Evolutionary conservation across 2,329 filamentous ascomycete species (phyloP).

Genomic region (Colletotrichum godetiae): DNA sequence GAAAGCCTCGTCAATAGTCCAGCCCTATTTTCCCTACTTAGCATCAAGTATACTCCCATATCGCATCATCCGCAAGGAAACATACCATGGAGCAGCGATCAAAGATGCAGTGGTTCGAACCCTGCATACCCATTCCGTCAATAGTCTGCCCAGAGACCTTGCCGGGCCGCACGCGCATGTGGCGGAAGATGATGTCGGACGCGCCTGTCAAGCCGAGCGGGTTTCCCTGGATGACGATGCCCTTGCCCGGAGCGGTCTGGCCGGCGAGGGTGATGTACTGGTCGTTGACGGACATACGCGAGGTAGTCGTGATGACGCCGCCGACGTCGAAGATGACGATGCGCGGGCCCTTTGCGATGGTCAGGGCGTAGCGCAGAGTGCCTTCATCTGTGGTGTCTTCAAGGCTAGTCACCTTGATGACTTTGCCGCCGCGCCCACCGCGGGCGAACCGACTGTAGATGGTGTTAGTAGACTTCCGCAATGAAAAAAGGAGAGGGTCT

Average conservation of each 20-base stretch:
- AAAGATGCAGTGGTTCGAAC: conserved; percentile 48
- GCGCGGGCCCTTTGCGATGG: conserved; percentile 53
- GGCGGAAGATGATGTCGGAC: conserved; percentile 41
- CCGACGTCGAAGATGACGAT: conserved; percentile 60
- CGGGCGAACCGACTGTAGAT: conserved; percentile 42
- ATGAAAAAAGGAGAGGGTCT: rapidly evolving
- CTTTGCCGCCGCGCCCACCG: conserved; percentile 48
- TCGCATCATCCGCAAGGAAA: neutral
- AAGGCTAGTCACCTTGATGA: conserved; percentile 51
- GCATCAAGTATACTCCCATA: neutral
- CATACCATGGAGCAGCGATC: conserved; percentile 46
- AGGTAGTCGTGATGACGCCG: conserved; percentile 58
- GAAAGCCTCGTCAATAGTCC: conserved; percentile 48
- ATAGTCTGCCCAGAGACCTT: conserved; percentile 44
- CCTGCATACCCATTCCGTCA: conserved; percentile 49
- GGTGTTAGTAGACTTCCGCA: neutral
- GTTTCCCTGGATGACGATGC: conserved; percentile 45
- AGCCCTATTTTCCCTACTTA: conserved; percentile 35
- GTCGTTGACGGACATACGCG: conserved; percentile 54
- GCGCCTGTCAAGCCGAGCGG: conserved; percentile 46
- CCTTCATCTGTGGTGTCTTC: conserved; percentile 44
- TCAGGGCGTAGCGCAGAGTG: conserved; percentile 49
- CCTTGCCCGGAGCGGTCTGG: conserved; percentile 60
- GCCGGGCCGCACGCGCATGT: conserved; percentile 44
- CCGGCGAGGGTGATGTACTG: conserved; percentile 59